Evolutionary conservation across 176 grass and related monocot genomes (phyloP).

Genomic region (Metroxylon sagu): DNA sequence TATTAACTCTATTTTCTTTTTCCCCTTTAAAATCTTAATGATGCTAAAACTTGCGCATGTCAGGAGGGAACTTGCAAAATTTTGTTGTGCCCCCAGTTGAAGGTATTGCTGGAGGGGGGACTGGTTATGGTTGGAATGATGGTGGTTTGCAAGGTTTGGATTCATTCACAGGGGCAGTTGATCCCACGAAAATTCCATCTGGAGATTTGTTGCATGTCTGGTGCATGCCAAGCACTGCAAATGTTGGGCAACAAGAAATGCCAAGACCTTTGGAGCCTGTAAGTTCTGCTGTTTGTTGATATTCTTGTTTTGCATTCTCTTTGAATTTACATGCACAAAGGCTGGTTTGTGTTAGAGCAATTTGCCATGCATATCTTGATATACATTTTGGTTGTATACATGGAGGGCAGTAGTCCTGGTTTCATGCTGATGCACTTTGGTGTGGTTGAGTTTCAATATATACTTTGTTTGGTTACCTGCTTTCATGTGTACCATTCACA

Average conservation of each 20-base stretch:
- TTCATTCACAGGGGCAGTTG: constrained; percentile 36
- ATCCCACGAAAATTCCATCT: constrained; percentile 62
- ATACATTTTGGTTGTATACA: too few relatives aligned
- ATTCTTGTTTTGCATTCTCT: background rate
- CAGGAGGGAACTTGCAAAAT: constrained; percentile 38
- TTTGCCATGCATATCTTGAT: too few relatives aligned
- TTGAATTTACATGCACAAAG: background rate
- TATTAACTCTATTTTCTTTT: too few relatives aligned
- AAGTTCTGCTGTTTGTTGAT: constrained; percentile 31
- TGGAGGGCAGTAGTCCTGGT: too few relatives aligned
- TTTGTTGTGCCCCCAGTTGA: constrained; percentile 63
- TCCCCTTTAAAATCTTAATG: too few relatives aligned
- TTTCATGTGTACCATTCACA: too few relatives aligned
- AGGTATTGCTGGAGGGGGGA: constrained; percentile 94
- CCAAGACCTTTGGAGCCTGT: constrained; percentile 77
- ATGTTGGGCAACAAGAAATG: constrained; percentile 77
- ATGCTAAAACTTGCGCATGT: too few relatives aligned
- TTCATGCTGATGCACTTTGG: too few relatives aligned
- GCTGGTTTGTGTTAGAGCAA: too few relatives aligned
- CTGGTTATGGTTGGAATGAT: constrained; percentile 90
- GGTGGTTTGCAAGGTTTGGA: constrained; percentile 35
- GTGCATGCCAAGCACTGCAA: constrained; percentile 94
- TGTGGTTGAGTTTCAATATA: too few relatives aligned
- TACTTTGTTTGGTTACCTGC: too few relatives aligned
- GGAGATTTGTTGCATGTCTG: constrained; percentile 86